These are phyloP conservation scores for Triangularia verruculosa DNA, from an alignment of 2,329 filamentous ascomycete genomes.

Conservation along the genomic window DNA sequence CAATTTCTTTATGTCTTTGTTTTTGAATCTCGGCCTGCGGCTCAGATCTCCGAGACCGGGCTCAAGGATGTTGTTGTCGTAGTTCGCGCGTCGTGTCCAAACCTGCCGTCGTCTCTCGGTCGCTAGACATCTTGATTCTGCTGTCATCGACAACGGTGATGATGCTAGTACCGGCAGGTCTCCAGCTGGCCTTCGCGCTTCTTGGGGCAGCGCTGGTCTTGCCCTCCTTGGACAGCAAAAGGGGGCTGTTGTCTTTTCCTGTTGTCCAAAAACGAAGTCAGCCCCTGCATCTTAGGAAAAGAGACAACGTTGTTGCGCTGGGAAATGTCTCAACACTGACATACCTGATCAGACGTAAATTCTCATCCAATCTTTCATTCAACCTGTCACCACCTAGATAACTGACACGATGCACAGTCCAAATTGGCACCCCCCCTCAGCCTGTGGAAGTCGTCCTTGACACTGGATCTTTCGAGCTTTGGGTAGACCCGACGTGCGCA, in stretches of 20 bases:
- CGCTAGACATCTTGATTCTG: neutral
- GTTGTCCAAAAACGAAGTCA: slow-evolving; percentile 38
- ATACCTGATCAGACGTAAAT: slow-evolving; percentile 18
- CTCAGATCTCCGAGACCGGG: neutral
- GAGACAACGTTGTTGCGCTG: slow-evolving; percentile 25
- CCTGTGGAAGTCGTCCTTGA: slow-evolving; percentile 52
- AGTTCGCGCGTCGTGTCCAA: neutral
- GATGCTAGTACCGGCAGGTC: slow-evolving; percentile 2
- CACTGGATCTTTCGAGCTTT: slow-evolving; percentile 57
- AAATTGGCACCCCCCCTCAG: slow-evolving; percentile 52
- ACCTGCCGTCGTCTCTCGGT: neutral
- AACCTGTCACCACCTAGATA: neutral
- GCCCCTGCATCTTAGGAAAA: slow-evolving; percentile 25
- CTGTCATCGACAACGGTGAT: neutral
- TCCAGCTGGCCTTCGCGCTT: neutral
- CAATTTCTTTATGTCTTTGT: neutral
- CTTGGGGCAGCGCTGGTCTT: neutral
- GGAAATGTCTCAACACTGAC: slow-evolving; percentile 4
- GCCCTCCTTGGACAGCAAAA: neutral
- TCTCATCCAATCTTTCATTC: neutral
- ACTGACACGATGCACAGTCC: slow-evolving; percentile 33
- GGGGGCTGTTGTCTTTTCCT: slow-evolving; percentile 25
- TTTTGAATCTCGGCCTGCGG: neutral
- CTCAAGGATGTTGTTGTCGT: neutral
- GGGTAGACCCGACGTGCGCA: slow-evolving; percentile 59